Conservation (phyloP, 768 basidiomycete genomes). For the Termitomyces sp. region DNA sequence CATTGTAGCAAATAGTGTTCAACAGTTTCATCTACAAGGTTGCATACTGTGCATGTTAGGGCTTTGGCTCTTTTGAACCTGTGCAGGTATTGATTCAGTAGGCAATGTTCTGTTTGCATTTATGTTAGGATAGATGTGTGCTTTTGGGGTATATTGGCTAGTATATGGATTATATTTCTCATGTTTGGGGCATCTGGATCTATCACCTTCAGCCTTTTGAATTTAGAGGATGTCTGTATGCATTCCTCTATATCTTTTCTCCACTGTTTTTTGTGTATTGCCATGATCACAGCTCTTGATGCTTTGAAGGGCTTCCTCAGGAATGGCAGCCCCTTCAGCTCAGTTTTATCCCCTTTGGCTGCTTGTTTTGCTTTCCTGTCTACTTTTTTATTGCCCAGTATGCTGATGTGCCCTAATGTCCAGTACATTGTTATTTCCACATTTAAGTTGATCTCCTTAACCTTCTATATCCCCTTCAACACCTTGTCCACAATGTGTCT, state of each 20-base stretch:
- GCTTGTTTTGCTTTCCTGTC: too few relatives aligned
- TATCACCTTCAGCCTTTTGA: too few relatives aligned
- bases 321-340: background rate
- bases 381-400: too few relatives aligned
- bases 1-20: too few relatives aligned
- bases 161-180: background rate
- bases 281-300: background rate
- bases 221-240: background rate
- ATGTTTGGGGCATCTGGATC: background rate
- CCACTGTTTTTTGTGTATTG: background rate
- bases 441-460: background rate
- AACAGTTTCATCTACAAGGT: too few relatives aligned
- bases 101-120: too few relatives aligned
- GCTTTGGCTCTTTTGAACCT: too few relatives aligned
- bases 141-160: background rate
- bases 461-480: background rate
- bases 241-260: background rate
- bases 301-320: background rate
- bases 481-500: background rate
- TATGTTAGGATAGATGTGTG: too few relatives aligned
- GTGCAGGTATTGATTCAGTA: too few relatives aligned
- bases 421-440: background rate
- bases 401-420: background rate
- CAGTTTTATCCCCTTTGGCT: too few relatives aligned
- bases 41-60: too few relatives aligned